Evolutionary conservation across 805 yeast genomes (phyloP), one percentile per base, ranked within the genome.

Genomic region (Cyberlindnera japonica): DNA sequence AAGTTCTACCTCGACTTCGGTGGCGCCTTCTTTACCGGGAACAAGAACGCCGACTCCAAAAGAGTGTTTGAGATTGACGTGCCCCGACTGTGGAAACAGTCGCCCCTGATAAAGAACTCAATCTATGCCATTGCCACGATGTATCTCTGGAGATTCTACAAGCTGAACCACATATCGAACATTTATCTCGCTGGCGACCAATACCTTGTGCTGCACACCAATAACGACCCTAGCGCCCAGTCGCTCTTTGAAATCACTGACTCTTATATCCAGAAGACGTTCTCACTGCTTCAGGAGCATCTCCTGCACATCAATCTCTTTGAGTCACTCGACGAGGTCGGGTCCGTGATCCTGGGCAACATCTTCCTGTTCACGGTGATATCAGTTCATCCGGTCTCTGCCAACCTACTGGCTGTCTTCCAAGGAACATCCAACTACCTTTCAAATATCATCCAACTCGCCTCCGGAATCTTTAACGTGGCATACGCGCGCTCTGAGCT

Each of bases 1-100:
- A 50, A 44, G 32, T 47, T 47, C 32, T 55, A 48, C 33, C 9
- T 47, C 11, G 52, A 48, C 26, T 55, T 53, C 35, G 53, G 55
- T 19, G 53, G 53, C 13, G 31, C 27, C 4, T 45, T 50, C 40
- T 50, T 55, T 35, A 41, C 55, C 1, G 36, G 42, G 2, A 47
- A 47, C 37, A 39, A 41, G 30, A 43, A 41, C 20, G 20, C 35
- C 17, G 29, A 43, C 12, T 30, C 44, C 10, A 38, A 38, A 23
- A 27, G 21, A 2, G 40, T 55, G 18, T 46, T 55, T 49, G 45
- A 38, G 6, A 7, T 21, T 15, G 55, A 49, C 15, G 53, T 39
- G 0, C 54, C 59, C 2, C 26, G 32, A 19, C 38, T 50, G 6
- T 55, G 55, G 50, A 32, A 37, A 3, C 35, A 36, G 3, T 50